Base-by-base conservation (phyloP, 768 basidiomycete species). In the Daedaleopsis nitida region DNA sequence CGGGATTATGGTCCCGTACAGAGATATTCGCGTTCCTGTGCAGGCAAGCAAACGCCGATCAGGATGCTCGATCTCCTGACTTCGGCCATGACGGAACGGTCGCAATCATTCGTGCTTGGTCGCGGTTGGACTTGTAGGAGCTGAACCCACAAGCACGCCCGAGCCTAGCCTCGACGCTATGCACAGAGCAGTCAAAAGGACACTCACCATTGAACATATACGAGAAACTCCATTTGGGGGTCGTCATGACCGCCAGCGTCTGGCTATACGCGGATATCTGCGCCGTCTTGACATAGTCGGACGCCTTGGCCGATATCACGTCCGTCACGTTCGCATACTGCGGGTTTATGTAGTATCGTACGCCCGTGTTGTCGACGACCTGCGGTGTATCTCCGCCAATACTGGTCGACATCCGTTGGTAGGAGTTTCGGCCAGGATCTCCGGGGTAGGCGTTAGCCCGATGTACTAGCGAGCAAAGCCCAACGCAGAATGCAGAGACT, bases 271-370 rank as follows among this genome's bases (percentile, higher is more conserved):
- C 52, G 23, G 19, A 23, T 19, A 21, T 11, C 12, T 32, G 12
- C 16, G 52, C 39, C 5, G 51, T 27, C 17, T 54, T 32, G 38
- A 54, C 52, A 37, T 19, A 21, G 23, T 32, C 52, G 35, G 17
- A 38, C 14, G 52, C 52, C 52, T 38, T 19, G 11, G 37, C 9
- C 7, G 52, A 54, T 5, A 54, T 54, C 5, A 39, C 12, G 52
- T 54, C 52, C 38, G 35, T 38, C 37, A 42, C 39, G 39, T 54
- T 54, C n/a, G 21, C 51, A 52, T 52, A 54, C 52, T 54, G 52
- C 7, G 52, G 52, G 21, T 54, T 42, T 35, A 52, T 35, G 32
- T 16, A 35, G 34, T 11, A 54, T 17, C 17, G 19, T 10, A 54
- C 13, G 19, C 32, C 19, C 17, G 19, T 42, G 39, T 54, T 54